Evolutionary conservation across 1,284 basidiomycete species (phyloP).

Genomic region (Bondarzewia mesenterica): DNA sequence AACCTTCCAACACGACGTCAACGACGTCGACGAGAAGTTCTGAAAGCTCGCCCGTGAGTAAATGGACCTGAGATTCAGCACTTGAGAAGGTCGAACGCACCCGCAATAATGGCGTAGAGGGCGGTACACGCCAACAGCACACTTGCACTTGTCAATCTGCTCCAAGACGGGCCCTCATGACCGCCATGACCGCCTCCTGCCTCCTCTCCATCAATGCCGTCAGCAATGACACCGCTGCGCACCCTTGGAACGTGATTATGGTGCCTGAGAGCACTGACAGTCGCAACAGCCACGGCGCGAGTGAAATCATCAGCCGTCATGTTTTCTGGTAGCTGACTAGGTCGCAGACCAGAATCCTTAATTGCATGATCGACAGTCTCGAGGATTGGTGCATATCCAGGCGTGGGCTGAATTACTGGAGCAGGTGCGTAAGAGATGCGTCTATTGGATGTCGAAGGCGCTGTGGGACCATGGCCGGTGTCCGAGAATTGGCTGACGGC

Average conservation of each 20-base stretch:
- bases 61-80: background rate
- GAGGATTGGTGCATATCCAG: constrained; percentile 56
- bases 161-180: constrained; percentile 97
- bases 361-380: constrained; percentile 74
- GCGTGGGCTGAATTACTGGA: constrained; percentile 22
- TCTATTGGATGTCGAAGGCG: constrained; percentile 23
- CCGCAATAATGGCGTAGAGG: constrained; percentile 93
- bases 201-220: constrained; percentile 27
- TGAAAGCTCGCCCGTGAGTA: constrained; percentile 29
- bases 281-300: constrained; percentile 84
- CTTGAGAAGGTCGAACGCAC: constrained; percentile 33
- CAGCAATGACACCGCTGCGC: constrained; percentile 18
- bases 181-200: constrained; percentile 59
- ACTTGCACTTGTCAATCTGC: constrained; percentile 76
- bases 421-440: constrained; percentile 52
- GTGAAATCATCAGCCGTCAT: constrained; percentile 85
- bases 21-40: constrained; percentile 95
- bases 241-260: constrained; percentile 45
- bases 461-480: constrained; percentile 16
- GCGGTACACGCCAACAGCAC: constrained; percentile 87
- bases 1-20: constrained; percentile 89
- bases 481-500: constrained; percentile 12
- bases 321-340: constrained; percentile 52
- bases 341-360: constrained; percentile 49
- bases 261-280: constrained; percentile 78